phyloP scores from a whole-genome alignment of 1,284 basidiomycete genomes.

The Ustilago sp. region DNA sequence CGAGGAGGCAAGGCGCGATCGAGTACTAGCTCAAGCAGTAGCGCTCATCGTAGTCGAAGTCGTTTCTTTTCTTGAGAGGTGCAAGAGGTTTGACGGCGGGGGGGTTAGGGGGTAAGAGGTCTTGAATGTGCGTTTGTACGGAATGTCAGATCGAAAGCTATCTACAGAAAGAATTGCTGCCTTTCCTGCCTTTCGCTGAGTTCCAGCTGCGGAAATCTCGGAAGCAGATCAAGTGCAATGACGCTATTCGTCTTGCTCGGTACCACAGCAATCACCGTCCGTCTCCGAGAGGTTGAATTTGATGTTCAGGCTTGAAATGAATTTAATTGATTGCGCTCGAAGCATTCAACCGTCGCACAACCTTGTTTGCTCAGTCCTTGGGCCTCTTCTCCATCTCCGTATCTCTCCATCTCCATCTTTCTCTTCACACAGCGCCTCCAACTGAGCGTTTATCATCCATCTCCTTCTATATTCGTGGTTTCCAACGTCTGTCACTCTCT shows the following conservation, averaged over 20 bases:
- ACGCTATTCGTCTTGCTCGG: slow-evolving; percentile 1
- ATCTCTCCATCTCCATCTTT: neutral
- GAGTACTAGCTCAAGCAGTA: slow-evolving; percentile 1
- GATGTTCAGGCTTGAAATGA: neutral
- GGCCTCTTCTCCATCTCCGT: neutral
- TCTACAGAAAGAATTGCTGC: neutral
- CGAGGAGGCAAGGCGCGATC: slow-evolving; percentile 13
- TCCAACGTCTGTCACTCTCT: neutral
- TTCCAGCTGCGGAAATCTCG: neutral
- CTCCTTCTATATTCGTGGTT: neutral
- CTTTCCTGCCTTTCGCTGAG: neutral
- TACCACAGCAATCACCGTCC: slow-evolving; percentile 1
- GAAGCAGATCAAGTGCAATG: neutral
- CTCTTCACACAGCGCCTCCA: neutral
- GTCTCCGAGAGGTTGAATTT: neutral
- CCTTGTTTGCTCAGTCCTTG: neutral
- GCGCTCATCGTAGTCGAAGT: slow-evolving; percentile 12
- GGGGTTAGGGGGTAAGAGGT: slow-evolving; percentile 7
- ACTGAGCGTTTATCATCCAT: neutral
- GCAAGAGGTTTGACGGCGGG: slow-evolving; percentile 8
- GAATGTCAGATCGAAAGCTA: neutral
- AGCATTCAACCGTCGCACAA: slow-evolving; percentile 1
- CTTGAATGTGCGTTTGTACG: neutral
- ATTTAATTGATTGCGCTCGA: neutral
- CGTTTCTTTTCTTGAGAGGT: slow-evolving; percentile 18